A percentile compares a stretch with the other conserved stretches of the same genome.
Evolutionary conservation across 306 rosid genomes (phyloP).

Genomic region (Cucurbita argyrosperma): DNA sequence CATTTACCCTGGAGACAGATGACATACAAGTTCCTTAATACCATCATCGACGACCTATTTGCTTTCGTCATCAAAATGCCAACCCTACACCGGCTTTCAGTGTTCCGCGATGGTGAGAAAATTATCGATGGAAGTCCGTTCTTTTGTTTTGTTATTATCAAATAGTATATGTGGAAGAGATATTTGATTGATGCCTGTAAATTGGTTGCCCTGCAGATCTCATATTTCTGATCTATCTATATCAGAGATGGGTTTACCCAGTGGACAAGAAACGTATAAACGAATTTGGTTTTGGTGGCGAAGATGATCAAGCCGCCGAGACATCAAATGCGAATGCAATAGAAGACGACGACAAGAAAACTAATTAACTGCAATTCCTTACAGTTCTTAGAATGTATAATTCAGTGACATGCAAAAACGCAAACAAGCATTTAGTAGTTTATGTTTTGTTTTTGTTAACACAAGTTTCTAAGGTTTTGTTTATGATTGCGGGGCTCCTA

Average conservation of each 20-base stretch:
- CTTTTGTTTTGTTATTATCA: neutral
- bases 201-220: slow-evolving; percentile 52
- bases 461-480: neutral
- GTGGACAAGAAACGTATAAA: slow-evolving; percentile 89
- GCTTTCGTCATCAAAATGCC: slow-evolving; percentile 99
- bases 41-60: slow-evolving; percentile 92
- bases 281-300: slow-evolving; percentile 92
- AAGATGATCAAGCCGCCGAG: slow-evolving; percentile 38
- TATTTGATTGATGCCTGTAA: neutral
- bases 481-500: neutral
- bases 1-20: slow-evolving; percentile 99
- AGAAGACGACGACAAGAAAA: slow-evolving; percentile 78
- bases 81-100: slow-evolving; percentile 82
- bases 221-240: slow-evolving; percentile 65
- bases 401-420: neutral
- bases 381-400: neutral
- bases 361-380: slow-evolving; percentile 31
- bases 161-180: neutral
- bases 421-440: neutral
- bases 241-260: slow-evolving; percentile 88
- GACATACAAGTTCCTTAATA: slow-evolving; percentile 98
- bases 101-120: slow-evolving; percentile 92
- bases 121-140: neutral
- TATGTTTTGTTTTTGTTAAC: neutral
- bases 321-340: slow-evolving; percentile 22